A percentile compares a stretch with the other conserved stretches of the same genome.
Conservation (phyloP, 805 yeast species). For the Myxozyma neglecta region DNA sequence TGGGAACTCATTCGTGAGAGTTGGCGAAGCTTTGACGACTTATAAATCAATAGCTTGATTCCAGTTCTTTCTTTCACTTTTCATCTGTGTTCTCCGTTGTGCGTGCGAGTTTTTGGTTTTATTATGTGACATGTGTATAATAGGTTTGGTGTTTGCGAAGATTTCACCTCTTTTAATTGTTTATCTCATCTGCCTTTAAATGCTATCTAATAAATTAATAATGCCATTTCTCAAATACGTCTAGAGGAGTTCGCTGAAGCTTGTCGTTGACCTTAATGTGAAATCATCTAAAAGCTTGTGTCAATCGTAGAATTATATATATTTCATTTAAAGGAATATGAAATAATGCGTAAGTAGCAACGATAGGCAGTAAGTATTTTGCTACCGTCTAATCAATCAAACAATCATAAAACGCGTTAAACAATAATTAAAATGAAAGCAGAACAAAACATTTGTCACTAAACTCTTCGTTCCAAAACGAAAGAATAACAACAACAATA, state of each 20-base stretch:
- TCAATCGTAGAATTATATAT: background rate
- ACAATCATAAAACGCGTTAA: too few species aligned
- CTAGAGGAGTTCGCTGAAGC: background rate
- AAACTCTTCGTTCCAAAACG: background rate
- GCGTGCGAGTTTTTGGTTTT: too few species aligned
- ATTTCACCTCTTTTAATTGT: too few species aligned
- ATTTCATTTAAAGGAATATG: background rate
- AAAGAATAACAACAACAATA: background rate
- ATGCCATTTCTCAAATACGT: background rate
- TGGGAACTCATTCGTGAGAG: conserved; percentile 68
- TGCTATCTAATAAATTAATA: background rate
- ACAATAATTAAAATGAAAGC: too few species aligned
- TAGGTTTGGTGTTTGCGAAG: too few species aligned
- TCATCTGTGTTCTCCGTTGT: too few species aligned
- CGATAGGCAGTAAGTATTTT: background rate
- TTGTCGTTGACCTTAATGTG: background rate
- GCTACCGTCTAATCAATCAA: background rate
- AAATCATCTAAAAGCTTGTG: background rate
- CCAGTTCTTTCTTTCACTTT: too few species aligned
- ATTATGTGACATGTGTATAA: too few species aligned
- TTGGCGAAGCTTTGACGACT: conserved; percentile 60
- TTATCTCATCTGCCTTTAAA: background rate
- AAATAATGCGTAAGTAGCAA: background rate
- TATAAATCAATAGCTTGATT: background rate
- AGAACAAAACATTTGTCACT: background rate